Percentiles rank a stretch among this genome's conserved stretches.
Conservation (phyloP, 2,329 filamentous ascomycete genomes). For the Hawksworthiomyces lignivorus region DNA sequence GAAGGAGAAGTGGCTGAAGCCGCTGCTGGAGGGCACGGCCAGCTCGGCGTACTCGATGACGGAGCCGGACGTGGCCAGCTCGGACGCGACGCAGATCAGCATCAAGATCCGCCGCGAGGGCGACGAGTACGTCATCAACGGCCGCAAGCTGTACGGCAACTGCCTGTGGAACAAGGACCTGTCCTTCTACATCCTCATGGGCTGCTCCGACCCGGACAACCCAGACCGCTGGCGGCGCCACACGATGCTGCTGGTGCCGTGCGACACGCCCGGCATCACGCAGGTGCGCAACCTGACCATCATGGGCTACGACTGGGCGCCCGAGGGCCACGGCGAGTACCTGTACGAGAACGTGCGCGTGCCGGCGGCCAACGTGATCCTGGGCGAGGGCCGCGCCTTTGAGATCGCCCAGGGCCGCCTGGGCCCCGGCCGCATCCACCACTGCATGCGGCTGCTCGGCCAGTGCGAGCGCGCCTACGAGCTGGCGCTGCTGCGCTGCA, state of each 20-base stretch:
- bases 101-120: slow-evolving; percentile 76
- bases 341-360: slow-evolving; percentile 84
- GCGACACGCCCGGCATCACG: slow-evolving; percentile 74
- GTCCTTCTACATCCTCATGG: slow-evolving; percentile 92
- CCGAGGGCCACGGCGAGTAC: slow-evolving; percentile 92
- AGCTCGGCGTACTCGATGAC: slow-evolving; percentile 92
- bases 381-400: slow-evolving; percentile 88
- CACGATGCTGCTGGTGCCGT: slow-evolving; percentile 83
- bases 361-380: slow-evolving; percentile 72
- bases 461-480: slow-evolving; percentile 85
- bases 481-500: slow-evolving; percentile 88
- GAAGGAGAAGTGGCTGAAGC: slow-evolving; percentile 75
- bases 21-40: slow-evolving; percentile 76
- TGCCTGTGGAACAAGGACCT: slow-evolving; percentile 90
- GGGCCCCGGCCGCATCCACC: slow-evolving; percentile 92
- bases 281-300: slow-evolving; percentile 89
- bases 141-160: slow-evolving; percentile 98
- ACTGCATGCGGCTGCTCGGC: slow-evolving; percentile 92
- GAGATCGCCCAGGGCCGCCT: slow-evolving; percentile 97
- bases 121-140: slow-evolving; percentile 88
- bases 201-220: slow-evolving; percentile 75
- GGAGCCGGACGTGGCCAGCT: slow-evolving; percentile 79
- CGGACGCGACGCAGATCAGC: slow-evolving; percentile 88
- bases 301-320: slow-evolving; percentile 93
- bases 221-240: slow-evolving; percentile 78